These are phyloP conservation scores for Dalbergia cultrata DNA, from an alignment of 306 rosid genomes.

Conservation along the genomic window DNA sequence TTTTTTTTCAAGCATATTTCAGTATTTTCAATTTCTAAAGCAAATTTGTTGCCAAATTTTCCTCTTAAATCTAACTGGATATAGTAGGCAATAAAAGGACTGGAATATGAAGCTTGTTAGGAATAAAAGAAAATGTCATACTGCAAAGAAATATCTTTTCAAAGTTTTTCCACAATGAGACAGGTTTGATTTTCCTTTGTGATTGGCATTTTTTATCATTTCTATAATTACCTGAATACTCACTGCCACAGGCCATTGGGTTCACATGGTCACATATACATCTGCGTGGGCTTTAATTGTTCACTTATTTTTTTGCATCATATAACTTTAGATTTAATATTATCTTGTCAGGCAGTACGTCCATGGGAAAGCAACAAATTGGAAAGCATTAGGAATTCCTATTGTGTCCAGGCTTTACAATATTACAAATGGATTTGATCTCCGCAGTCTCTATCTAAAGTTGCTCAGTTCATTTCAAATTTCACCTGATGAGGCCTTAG, in stretches of 20 bases:
- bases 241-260: not conserved
- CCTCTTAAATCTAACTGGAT: not conserved
- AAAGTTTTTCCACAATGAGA: not conserved
- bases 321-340: constrained; percentile 40
- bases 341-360: constrained; percentile 70
- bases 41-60: not conserved
- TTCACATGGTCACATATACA: constrained; percentile 18
- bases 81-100: not conserved
- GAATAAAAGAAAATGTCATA: constrained; percentile 32
- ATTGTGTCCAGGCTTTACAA: constrained; percentile 64
- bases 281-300: constrained; percentile 18
- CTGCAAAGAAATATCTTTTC: not conserved
- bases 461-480: constrained; percentile 69
- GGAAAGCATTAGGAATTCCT: constrained; percentile 95
- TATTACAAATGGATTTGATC: constrained; percentile 71
- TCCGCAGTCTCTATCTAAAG: constrained; percentile 67
- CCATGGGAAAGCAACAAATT: constrained; percentile 69
- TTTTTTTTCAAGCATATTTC: not conserved
- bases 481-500: constrained; percentile 43
- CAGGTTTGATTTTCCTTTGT: not conserved
- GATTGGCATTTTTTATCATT: constrained; percentile 58
- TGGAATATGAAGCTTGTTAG: constrained; percentile 14
- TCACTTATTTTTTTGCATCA: constrained; percentile 37
- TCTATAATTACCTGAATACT: constrained; percentile 6
- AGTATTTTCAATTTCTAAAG: constrained; percentile 4